These are phyloP conservation scores for Pulchroboletus neoregius DNA, from an alignment of 1,284 basidiomycete species.

Conservation along the genomic window DNA sequence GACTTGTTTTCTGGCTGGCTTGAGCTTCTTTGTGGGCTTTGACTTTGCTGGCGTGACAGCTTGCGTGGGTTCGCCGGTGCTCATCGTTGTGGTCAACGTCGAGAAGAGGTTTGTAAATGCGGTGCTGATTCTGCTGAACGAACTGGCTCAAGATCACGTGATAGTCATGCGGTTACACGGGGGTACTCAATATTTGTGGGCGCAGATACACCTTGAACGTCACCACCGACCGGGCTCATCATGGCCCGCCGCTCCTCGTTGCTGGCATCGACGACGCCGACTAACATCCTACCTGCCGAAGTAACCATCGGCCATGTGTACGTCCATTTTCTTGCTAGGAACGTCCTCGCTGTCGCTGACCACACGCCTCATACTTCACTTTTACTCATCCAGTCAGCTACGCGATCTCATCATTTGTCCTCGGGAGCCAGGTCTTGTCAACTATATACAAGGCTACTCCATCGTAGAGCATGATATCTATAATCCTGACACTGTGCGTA, in stretches of 20 bases:
- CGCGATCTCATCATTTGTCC: slow-evolving; percentile 75
- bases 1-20: slow-evolving; percentile 87
- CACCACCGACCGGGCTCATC: slow-evolving; percentile 10
- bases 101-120: not conserved
- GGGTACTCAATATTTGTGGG: not conserved
- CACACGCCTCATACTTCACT: slow-evolving; percentile 1
- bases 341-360: slow-evolving; percentile 6
- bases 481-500: slow-evolving; percentile 48
- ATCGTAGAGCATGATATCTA: slow-evolving; percentile 67
- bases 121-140: not conserved
- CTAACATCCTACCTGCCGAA: slow-evolving; percentile 42
- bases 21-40: slow-evolving; percentile 53
- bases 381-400: slow-evolving; percentile 53
- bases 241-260: slow-evolving; percentile 49
- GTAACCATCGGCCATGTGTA: slow-evolving; percentile 70
- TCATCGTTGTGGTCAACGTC: slow-evolving; percentile 23
- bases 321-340: slow-evolving; percentile 31
- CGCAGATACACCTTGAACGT: slow-evolving; percentile 12
- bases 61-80: slow-evolving; percentile 19
- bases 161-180: slow-evolving; percentile 19
- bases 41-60: slow-evolving; percentile 8
- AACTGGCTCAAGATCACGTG: slow-evolving; percentile 26
- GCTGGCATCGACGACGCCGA: slow-evolving; percentile 45
- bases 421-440: slow-evolving; percentile 59
- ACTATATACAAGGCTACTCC: slow-evolving; percentile 54